A percentile compares a stretch with the other conserved stretches of the same genome.
phyloP scores from a whole-genome alignment of 192 early-diverging fungal genomes.

The Coemansia sp. region DNA sequence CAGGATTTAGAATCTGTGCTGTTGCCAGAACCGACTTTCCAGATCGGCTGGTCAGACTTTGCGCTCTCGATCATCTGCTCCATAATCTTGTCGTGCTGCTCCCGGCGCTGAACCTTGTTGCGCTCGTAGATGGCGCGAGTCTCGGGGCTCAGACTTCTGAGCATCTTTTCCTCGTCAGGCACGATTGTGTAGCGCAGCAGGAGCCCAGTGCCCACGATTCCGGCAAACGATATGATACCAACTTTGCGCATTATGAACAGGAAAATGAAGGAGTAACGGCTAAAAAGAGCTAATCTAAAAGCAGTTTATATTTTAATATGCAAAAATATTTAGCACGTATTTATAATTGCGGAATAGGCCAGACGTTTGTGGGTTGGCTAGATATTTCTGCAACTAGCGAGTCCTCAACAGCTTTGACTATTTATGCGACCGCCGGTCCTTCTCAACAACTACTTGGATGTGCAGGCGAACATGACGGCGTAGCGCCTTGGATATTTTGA shows the following conservation, averaged over 20 bases:
- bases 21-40: conserved; percentile 16
- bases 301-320: no score
- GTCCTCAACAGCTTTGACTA: no score
- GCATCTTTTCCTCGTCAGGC: conserved; percentile 42
- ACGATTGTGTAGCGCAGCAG: conserved; percentile 52
- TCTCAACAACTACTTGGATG: conserved; percentile 46
- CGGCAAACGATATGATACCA: conserved; percentile 21
- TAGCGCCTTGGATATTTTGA: conserved; percentile 33
- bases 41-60: conserved; percentile 49
- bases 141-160: conserved; percentile 40
- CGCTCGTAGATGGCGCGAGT: conserved; percentile 45
- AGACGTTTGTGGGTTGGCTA: no score
- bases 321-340: no score
- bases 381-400: no score
- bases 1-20: background rate
- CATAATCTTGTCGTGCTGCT: conserved; percentile 49
- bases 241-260: conserved; percentile 7
- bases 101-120: conserved; percentile 41
- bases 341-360: no score
- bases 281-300: no score
- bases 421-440: background rate
- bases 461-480: conserved; percentile 36
- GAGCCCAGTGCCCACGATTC: conserved; percentile 41
- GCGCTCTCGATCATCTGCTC: conserved; percentile 47
- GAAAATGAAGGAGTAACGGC: background rate